Conservation (phyloP, 2,329 filamentous ascomycete genomes). For the Claviceps sorghi region DNA sequence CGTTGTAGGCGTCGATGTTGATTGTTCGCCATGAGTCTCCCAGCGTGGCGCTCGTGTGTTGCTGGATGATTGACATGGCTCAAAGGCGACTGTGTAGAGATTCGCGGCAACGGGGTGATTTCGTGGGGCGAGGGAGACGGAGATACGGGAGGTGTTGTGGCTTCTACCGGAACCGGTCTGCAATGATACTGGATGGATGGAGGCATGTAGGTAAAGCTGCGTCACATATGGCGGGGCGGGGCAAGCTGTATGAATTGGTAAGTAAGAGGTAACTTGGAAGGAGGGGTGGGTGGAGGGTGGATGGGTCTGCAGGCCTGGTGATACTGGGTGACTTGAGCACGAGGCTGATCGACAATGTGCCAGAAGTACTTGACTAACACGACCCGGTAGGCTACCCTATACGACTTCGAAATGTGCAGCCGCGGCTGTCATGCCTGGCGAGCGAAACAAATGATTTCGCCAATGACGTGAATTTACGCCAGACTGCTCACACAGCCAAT, state of each 20-base stretch:
- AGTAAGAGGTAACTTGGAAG: too few relatives aligned
- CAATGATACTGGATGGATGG: neutral
- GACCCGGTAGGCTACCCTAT: neutral
- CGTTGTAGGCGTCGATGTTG: conserved; percentile 83
- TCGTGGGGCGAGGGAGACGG: neutral
- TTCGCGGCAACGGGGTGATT: neutral
- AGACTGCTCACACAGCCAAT: neutral
- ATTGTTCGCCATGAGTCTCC: conserved; percentile 69
- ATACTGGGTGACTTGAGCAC: neutral
- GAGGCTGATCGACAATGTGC: neutral
- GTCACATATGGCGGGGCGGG: conserved; percentile 19
- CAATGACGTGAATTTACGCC: neutral
- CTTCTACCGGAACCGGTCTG: neutral
- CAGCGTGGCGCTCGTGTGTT: conserved; percentile 45
- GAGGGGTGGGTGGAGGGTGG: too few relatives aligned
- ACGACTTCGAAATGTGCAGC: neutral
- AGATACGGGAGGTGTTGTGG: neutral
- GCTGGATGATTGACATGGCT: conserved; percentile 52
- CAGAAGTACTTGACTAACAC: neutral
- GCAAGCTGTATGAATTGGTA: neutral
- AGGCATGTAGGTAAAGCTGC: conserved; percentile 12
- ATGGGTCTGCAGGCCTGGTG: neutral
- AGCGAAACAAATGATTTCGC: neutral
- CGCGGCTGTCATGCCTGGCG: neutral
- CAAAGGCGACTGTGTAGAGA: neutral